Evolutionary conservation across 106 monocot genomes (phyloP).

Genomic region (Dendrobium chrysotoxum): DNA sequence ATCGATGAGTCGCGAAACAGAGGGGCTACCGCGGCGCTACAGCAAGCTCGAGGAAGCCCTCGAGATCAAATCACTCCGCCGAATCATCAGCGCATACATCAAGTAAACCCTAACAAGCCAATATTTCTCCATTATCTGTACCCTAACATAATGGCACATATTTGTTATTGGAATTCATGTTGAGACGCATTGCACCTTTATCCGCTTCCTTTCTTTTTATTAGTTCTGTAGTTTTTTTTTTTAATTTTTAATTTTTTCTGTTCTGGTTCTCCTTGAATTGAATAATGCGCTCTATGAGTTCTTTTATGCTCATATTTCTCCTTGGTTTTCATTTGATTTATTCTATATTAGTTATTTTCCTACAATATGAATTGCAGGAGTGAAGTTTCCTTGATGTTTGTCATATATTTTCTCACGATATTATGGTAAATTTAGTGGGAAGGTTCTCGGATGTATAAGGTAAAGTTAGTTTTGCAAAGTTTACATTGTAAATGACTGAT

Average conservation of each 20-base stretch:
- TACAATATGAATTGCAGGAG: neutral
- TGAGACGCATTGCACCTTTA: neutral
- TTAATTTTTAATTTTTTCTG: neutral
- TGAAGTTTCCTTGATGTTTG: neutral
- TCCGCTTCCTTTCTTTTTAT: neutral
- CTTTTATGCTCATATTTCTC: neutral
- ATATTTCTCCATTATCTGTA: neutral
- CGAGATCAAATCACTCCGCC: conserved; percentile 90
- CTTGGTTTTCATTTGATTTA: neutral
- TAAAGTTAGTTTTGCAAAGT: neutral
- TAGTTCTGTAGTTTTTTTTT: neutral
- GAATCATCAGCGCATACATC: conserved; percentile 87
- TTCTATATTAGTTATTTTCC: neutral
- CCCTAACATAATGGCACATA: neutral
- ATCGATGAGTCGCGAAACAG: conserved; percentile 5
- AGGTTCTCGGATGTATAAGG: neutral
- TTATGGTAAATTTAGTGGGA: neutral
- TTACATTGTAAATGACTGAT: neutral
- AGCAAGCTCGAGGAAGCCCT: conserved; percentile 65
- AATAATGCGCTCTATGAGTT: neutral
- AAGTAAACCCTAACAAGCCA: conserved; percentile 40
- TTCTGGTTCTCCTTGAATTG: neutral
- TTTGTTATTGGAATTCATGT: neutral
- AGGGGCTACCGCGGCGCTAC: conserved; percentile 23
- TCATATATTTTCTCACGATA: neutral